These are phyloP conservation scores for Kitagawia praeruptora DNA, from an alignment of 129 eudicot species.

Conservation along the genomic window DNA sequence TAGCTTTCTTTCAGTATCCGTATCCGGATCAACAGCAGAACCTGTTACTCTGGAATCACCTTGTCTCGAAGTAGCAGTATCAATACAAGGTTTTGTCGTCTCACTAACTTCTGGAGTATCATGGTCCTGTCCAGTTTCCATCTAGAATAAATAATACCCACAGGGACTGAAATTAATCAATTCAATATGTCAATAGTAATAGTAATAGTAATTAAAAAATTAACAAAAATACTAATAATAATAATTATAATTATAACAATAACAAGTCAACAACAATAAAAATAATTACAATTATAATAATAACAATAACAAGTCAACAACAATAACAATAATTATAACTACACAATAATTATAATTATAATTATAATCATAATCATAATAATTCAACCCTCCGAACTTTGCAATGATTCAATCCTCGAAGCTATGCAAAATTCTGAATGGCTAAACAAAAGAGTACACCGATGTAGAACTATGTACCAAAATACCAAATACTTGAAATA, in stretches of 20 bases:
- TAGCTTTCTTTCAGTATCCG: slow-evolving; percentile 22
- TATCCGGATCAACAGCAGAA: slow-evolving; percentile 19
- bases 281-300: not conserved
- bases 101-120: slow-evolving; percentile 21
- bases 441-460: not conserved
- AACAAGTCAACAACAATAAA: not conserved
- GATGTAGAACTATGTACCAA: not conserved
- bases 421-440: not conserved
- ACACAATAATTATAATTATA: too few relatives aligned
- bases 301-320: not conserved
- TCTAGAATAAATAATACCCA: slow-evolving; percentile 29
- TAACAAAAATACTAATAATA: not conserved
- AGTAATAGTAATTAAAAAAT: not conserved
- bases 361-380: too few relatives aligned
- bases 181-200: not conserved
- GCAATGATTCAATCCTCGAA: not conserved
- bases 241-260: too few relatives aligned
- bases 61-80: slow-evolving; percentile 10
- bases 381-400: not conserved
- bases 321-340: not conserved
- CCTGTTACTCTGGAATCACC: not conserved
- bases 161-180: not conserved
- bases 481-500: too few relatives aligned
- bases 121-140: slow-evolving; percentile 47
- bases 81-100: slow-evolving; percentile 8